Base-by-base conservation (phyloP, 495 filamentous ascomycete genomes). In the Lophiostoma macrostomum region DNA sequence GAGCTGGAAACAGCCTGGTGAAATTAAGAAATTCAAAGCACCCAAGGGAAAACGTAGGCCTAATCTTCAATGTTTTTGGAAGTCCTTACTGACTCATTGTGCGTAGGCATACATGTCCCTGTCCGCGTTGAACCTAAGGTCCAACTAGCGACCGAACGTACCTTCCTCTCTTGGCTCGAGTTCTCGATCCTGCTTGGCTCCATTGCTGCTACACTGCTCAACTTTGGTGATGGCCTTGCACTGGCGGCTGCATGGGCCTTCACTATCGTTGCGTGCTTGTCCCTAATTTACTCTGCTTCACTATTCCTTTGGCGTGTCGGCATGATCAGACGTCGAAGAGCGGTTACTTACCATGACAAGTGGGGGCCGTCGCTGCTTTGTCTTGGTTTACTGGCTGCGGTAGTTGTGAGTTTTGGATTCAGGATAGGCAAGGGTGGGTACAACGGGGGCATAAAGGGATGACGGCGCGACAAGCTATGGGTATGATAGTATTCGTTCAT, bases 71-170 rank as follows among this genome's bases (percentile, higher is more conserved):
- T 35, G 25, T 53, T 52, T 8, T 3, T 47, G 18, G 4, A 29
- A 4, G 16, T 3, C 3, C n/a, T n/a, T n/a, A n/a, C n/a, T n/a
- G n/a, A n/a, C n/a, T n/a, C n/a, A n/a, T n/a, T n/a, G n/a, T n/a
- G 20, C 25, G 7, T 28, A 83, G 80, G 78, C 61, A 98, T 98
- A 60, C 89, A 96, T 57, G 91, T 98, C 19, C 93, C 91, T 24
- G 84, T 97, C 35, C 82, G 93, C 44, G 90, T 98, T 38, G 93
- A 98, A 71, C 93, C 93, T 2, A 98, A 98, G 69, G 93, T 98
- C 54, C 94, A 90, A 70, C 95, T 98, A 60, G 93, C 93, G 20
- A 90, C 89, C 6, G 93, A 98, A 66, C 81, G 93, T 53, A 98
- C 93, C 11, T 98, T 96, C 71, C 79, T 98, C 55, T 86, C 89